Conservation (phyloP, 495 filamentous ascomycete genomes). For the Sordaria brevicollis region DNA sequence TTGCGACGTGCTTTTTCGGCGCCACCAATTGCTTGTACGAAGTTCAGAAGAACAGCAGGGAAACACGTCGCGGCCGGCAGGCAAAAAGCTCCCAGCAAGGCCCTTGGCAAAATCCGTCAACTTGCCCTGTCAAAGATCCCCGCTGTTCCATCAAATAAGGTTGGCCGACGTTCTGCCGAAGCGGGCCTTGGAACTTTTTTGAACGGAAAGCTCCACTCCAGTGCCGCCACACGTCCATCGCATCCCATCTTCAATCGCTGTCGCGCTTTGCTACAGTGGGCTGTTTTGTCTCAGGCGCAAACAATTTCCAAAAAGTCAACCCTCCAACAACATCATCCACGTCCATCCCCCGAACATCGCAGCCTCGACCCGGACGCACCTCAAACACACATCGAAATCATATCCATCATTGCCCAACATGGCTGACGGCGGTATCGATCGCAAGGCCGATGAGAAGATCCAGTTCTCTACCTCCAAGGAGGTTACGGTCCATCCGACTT, state of each 20-base stretch:
- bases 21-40: not conserved
- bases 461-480: slow-evolving; percentile 98
- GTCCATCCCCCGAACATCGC: not conserved
- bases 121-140: not conserved
- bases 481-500: slow-evolving; percentile 68
- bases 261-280: not conserved
- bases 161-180: not conserved
- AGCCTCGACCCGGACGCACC: not conserved
- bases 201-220: not conserved
- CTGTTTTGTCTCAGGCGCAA: not conserved
- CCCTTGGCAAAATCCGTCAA: not conserved
- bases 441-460: slow-evolving; percentile 89
- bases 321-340: not conserved
- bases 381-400: slow-evolving; percentile 18
- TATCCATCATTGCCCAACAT: slow-evolving; percentile 33
- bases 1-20: not conserved
- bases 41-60: not conserved
- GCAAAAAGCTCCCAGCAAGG: not conserved
- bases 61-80: not conserved
- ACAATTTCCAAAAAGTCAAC: not conserved
- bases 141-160: not conserved
- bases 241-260: not conserved
- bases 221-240: slow-evolving; percentile 1
- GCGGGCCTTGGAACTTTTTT: not conserved
- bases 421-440: slow-evolving; percentile 81